phyloP scores from a whole-genome alignment of 129 eudicot species.

The Kitagawia praeruptora region DNA sequence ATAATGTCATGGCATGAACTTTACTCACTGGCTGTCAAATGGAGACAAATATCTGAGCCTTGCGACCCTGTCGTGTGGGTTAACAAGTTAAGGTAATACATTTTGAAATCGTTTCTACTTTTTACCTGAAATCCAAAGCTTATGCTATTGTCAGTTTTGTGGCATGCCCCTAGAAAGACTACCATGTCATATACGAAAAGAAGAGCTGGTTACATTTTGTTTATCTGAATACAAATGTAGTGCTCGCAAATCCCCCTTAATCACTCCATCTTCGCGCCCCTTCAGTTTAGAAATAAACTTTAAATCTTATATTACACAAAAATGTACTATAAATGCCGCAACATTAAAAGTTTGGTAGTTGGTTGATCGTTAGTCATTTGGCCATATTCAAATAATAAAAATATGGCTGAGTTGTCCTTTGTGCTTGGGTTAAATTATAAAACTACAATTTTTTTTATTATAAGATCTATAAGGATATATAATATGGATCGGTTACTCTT shows the following conservation, averaged over 20 bases:
- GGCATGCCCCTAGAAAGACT: background rate
- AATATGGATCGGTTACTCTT: too few relatives aligned
- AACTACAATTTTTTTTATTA: too few relatives aligned
- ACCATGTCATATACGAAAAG: background rate
- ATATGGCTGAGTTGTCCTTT: too few relatives aligned
- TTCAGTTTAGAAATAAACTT: background rate
- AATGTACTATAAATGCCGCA: background rate
- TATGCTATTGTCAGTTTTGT: background rate
- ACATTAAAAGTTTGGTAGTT: too few relatives aligned
- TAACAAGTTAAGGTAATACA: constrained; percentile 72
- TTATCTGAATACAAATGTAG: background rate
- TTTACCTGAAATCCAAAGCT: background rate
- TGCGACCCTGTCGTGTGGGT: constrained; percentile 97
- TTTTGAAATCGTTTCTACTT: background rate
- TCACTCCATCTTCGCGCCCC: background rate
- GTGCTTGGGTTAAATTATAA: too few relatives aligned
- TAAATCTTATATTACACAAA: background rate
- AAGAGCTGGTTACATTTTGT: background rate
- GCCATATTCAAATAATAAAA: too few relatives aligned
- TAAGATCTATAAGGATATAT: too few relatives aligned
- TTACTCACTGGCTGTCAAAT: constrained; percentile 82
- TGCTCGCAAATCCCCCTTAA: background rate
- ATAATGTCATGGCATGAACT: constrained; percentile 81
- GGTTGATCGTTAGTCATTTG: too few relatives aligned
- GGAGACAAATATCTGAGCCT: constrained; percentile 99